These are phyloP conservation scores for Asterochloris sp. DNA, from an alignment of 139 green algal species.

Conservation along the genomic window DNA sequence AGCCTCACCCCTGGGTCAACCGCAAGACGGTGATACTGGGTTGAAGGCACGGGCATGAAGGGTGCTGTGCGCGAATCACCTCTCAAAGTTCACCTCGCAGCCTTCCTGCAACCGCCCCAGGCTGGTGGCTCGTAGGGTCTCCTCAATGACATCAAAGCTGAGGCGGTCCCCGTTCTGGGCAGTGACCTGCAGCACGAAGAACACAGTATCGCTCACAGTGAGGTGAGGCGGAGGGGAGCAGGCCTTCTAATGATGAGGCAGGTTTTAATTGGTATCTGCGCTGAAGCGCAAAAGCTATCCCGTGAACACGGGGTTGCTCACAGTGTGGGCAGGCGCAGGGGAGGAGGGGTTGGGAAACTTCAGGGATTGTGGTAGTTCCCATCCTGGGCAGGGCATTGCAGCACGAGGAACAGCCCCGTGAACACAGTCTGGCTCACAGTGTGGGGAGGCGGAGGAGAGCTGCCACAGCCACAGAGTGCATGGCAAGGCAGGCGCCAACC, in stretches of 20 bases:
- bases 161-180: not conserved
- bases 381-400: too few species aligned
- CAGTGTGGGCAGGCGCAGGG: too few species aligned
- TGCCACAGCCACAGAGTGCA: not conserved
- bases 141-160: slow-evolving; percentile 89
- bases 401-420: not conserved
- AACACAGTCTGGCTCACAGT: not conserved
- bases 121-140: slow-evolving; percentile 90
- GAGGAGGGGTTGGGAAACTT: not conserved
- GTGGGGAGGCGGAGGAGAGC: too few species aligned
- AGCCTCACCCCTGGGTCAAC: not conserved
- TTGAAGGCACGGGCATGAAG: not conserved
- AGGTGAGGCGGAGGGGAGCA: too few species aligned
- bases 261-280: too few species aligned
- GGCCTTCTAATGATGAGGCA: too few species aligned
- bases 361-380: too few species aligned
- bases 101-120: slow-evolving; percentile 63
- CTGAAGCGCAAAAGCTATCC: too few species aligned
- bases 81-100: slow-evolving; percentile 82
- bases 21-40: not conserved
- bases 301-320: too few species aligned
- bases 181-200: slow-evolving; percentile 16
- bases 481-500: not conserved
- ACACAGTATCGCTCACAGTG: not conserved
- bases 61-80: slow-evolving; percentile 10